These are phyloP conservation scores for Kluyveromyces lactis DNA, from an alignment of 805 yeast genomes.

Conservation along the genomic window DNA sequence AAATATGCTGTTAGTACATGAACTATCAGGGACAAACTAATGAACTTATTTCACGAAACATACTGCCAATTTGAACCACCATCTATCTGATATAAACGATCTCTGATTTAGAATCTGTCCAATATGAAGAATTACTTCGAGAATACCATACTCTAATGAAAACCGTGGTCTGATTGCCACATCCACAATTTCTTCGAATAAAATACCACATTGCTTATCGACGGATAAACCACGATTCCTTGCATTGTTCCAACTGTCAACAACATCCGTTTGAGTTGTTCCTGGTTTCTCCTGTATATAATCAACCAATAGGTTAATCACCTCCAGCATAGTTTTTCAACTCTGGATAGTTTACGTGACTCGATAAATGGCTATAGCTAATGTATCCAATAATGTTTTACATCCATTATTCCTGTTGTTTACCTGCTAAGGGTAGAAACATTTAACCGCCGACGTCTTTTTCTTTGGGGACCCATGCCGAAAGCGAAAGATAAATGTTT, in stretches of 20 bases:
- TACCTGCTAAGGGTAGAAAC: too few species aligned
- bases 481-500: too few species aligned
- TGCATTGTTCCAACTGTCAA: neutral
- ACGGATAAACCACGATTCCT: neutral
- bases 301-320: slow-evolving; percentile 2
- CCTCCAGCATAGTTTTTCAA: neutral
- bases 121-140: slow-evolving; percentile 2
- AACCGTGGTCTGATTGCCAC: neutral
- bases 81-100: slow-evolving; percentile 1
- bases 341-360: too few species aligned
- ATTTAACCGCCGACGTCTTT: too few species aligned
- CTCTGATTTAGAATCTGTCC: slow-evolving; percentile 1
- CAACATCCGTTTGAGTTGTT: neutral
- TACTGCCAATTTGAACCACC: slow-evolving; percentile 4
- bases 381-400: too few species aligned
- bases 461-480: too few species aligned
- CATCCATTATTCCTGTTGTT: too few species aligned
- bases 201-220: slow-evolving; percentile 1
- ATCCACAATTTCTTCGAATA: slow-evolving; percentile 1
- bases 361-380: too few species aligned
- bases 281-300: slow-evolving; percentile 3
- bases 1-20: too few species aligned
- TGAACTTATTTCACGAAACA: neutral
- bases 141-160: slow-evolving; percentile 1
- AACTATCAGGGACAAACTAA: neutral